Base-by-base conservation (phyloP, 331 rosid species). In the Phaseolus coccineus region DNA sequence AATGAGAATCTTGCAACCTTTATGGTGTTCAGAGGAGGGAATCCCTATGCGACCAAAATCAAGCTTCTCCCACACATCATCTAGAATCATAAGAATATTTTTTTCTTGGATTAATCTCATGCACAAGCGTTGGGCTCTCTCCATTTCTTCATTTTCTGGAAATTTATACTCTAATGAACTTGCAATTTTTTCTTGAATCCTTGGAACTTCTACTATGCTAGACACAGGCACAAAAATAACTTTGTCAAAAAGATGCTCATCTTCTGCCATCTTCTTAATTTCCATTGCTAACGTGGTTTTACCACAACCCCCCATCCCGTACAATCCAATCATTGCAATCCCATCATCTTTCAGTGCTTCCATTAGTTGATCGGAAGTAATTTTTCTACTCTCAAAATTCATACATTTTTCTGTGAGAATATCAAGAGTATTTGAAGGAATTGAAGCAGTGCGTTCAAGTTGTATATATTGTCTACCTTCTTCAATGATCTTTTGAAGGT, bases 241-340 rank as follows among this genome's bases (percentile, higher is more conserved):
- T 58, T 44, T 63, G 15, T 80, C 80, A 39, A 65, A 80, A 66
- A 73, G 63, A 53, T 73, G 62, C 28, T 58, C 69, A 13, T 24
- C 69, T 28, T 57, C 78, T 30, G 55, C 70, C 14, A 24, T 48
- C 65, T 30, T 80, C 25, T 28, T 19, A 66, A 73, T 63, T 74
- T 73, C 63, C 62, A 28, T 55, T 44, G 80, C 80, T 53, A 80
- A 51, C 30, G 65, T 74, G 28, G 84, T 81, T 74, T 81, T 81
- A 3, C 84, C 84, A 24, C 71, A 81, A 31, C 84, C 84, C 9
- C 76, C 84, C 84, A 81, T 81, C 8, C 84, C 84, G 53, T 73
- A 80, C 53, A 80, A 65, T 30, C 84, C 75, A 44, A 80, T 55
- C 69, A 56, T 65, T 14, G 6, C 22, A 30, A 65, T 70, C 44